phyloP scores from a whole-genome alignment of 1,139 yeast genomes.

The Kodamaea suecica region DNA sequence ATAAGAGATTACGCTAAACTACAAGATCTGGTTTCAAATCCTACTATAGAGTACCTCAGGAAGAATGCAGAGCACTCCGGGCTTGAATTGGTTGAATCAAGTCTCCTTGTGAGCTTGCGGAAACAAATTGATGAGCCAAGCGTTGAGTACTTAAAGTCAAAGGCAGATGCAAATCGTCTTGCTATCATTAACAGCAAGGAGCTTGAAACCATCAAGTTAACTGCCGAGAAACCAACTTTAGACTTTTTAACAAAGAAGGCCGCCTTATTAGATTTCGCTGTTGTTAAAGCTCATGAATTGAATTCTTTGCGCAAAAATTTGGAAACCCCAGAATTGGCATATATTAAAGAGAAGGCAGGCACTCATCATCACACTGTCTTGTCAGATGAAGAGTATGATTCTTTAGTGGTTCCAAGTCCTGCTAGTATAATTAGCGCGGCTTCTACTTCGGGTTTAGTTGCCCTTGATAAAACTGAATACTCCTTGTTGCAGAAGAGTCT shows the following conservation, averaged over 20 bases:
- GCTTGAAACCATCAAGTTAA: slow-evolving; percentile 13
- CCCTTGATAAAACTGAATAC: slow-evolving; percentile 15
- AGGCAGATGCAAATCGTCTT: slow-evolving; percentile 13
- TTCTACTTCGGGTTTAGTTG: slow-evolving; percentile 16
- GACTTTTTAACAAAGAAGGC: slow-evolving; percentile 19
- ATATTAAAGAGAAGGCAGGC: slow-evolving; percentile 21
- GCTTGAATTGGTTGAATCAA: slow-evolving; percentile 6
- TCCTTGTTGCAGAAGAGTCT: slow-evolving; percentile 14
- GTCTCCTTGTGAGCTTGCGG: slow-evolving; percentile 5
- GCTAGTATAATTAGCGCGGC: slow-evolving; percentile 16
- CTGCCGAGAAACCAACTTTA: slow-evolving; percentile 21
- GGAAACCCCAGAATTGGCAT: slow-evolving; percentile 12
- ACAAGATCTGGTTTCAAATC: slow-evolving; percentile 6
- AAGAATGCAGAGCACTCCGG: slow-evolving; percentile 9
- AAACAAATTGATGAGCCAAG: slow-evolving; percentile 21
- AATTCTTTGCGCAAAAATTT: slow-evolving; percentile 8
- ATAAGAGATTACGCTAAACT: slow-evolving; percentile 5
- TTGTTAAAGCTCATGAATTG: slow-evolving; percentile 22
- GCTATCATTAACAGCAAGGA: slow-evolving; percentile 11
- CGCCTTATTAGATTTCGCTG: slow-evolving; percentile 14
- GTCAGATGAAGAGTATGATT: slow-evolving; percentile 20
- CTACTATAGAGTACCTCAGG: slow-evolving; percentile 11
- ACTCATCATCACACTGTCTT: slow-evolving; percentile 18
- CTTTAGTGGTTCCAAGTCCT: slow-evolving; percentile 20
- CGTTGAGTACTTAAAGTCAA: slow-evolving; percentile 18